Conservation (phyloP, 306 rosid genomes). For the Cicer yamashitae region DNA sequence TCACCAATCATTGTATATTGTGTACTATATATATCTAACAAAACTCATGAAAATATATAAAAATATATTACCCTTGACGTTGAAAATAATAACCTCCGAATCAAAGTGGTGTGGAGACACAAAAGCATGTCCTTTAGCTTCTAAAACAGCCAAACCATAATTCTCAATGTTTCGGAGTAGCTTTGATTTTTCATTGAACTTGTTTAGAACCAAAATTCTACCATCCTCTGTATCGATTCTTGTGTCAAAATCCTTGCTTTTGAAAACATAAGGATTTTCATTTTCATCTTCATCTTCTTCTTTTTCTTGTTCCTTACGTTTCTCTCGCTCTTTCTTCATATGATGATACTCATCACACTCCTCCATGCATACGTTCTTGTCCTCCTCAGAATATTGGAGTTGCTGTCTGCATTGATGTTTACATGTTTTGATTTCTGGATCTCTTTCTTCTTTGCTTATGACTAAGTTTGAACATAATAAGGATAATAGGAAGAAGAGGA, state of each 20-base stretch:
- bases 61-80: slow-evolving; percentile 50
- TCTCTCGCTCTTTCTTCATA: slow-evolving; percentile 52
- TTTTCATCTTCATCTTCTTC: slow-evolving; percentile 6
- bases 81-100: slow-evolving; percentile 59
- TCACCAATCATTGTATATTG: not conserved
- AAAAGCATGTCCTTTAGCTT: slow-evolving; percentile 57
- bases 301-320: not conserved
- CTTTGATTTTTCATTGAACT: slow-evolving; percentile 53
- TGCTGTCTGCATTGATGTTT: slow-evolving; percentile 62
- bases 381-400: slow-evolving; percentile 35
- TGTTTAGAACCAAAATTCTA: slow-evolving; percentile 50
- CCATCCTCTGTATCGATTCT: slow-evolving; percentile 57
- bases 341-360: slow-evolving; percentile 49
- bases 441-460: slow-evolving; percentile 43
- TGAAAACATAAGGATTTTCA: slow-evolving; percentile 58
- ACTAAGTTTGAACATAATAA: slow-evolving; percentile 32
- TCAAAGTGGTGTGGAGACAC: slow-evolving; percentile 63
- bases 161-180: slow-evolving; percentile 67
- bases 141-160: slow-evolving; percentile 55
- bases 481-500: slow-evolving; percentile 37
- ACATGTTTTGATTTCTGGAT: slow-evolving; percentile 61
- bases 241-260: slow-evolving; percentile 51
- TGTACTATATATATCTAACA: too few species aligned
- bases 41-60: not conserved
- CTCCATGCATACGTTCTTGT: slow-evolving; percentile 43